A percentile compares a stretch with the other conserved stretches of the same genome.
Evolutionary conservation across 2,329 filamentous ascomycete species (phyloP).

Genomic region (Aspergillus persii): DNA sequence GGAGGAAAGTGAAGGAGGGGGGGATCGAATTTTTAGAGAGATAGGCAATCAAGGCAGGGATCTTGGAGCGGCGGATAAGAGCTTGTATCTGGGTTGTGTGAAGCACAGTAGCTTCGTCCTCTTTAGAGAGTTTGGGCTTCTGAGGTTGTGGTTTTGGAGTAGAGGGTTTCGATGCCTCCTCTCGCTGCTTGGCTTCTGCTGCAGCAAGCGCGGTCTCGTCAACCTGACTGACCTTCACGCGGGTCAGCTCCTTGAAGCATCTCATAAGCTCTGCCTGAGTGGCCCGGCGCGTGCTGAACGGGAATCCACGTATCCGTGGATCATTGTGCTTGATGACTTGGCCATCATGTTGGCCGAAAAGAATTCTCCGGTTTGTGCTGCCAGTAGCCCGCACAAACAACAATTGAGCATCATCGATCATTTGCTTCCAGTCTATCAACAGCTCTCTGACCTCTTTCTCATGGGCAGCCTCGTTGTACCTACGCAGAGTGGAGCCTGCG

Average conservation of each 20-base stretch:
- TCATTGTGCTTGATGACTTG: conserved; percentile 81
- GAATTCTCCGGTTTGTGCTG: conserved; percentile 75
- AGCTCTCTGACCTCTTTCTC: conserved; percentile 83
- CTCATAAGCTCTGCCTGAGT: conserved; percentile 95
- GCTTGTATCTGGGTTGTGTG: conserved; percentile 89
- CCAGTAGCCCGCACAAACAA: conserved; percentile 89
- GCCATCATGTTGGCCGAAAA: conserved; percentile 89
- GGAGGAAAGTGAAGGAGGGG: conserved; percentile 72
- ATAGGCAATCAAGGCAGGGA: conserved; percentile 82
- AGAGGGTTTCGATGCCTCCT: conserved; percentile 35
- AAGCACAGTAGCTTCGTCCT: conserved; percentile 76
- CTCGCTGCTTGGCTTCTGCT: conserved; percentile 47
- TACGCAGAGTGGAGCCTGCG: conserved; percentile 81
- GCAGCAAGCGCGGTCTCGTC: conserved; percentile 62
- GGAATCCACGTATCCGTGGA: conserved; percentile 77
- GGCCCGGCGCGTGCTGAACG: conserved; percentile 86
- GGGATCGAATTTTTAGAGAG: conserved; percentile 71
- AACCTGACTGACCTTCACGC: conserved; percentile 79
- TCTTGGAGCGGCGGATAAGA: conserved; percentile 82
- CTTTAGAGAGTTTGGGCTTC: conserved; percentile 68
- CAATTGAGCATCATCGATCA: conserved; percentile 81
- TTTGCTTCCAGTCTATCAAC: conserved; percentile 76
- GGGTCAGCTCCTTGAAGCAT: conserved; percentile 87
- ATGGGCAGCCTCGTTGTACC: conserved; percentile 91
- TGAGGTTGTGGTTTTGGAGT: conserved; percentile 33